These are phyloP conservation scores for Hemerocallis citrina DNA, from an alignment of 106 monocot species.

Conservation along the genomic window DNA sequence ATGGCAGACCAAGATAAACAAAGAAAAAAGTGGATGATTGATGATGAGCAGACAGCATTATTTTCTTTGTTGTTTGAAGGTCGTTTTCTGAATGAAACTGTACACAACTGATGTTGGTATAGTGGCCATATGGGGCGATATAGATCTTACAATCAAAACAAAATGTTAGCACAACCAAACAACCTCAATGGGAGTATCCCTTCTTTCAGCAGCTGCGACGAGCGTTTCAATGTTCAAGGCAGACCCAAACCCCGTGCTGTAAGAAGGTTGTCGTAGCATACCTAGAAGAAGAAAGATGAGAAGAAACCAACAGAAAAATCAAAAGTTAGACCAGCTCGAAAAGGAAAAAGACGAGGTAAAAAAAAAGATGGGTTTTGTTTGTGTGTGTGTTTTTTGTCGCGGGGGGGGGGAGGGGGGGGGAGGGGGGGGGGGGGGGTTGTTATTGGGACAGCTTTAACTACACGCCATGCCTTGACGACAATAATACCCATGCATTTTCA, in stretches of 20 bases:
- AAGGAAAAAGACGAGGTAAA: neutral
- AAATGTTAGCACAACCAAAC: neutral
- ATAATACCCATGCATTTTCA: neutral
- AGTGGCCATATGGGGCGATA: too few relatives aligned
- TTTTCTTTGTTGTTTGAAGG: neutral
- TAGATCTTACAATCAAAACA: too few relatives aligned
- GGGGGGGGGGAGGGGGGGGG: too few relatives aligned
- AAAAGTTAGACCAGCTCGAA: neutral
- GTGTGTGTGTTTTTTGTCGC: too few relatives aligned
- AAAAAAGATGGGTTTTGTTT: neutral
- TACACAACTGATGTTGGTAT: too few relatives aligned
- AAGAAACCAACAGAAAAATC: neutral
- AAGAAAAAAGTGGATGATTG: neutral
- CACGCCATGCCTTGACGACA: neutral
- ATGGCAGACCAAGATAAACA: neutral
- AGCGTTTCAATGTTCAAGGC: constrained; percentile 95
- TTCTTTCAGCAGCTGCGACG: constrained; percentile 91
- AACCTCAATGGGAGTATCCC: constrained; percentile 87
- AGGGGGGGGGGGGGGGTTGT: too few relatives aligned
- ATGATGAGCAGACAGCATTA: neutral
- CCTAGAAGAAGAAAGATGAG: constrained; percentile 25
- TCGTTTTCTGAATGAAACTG: too few relatives aligned
- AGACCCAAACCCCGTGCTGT: constrained; percentile 81
- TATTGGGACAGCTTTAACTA: neutral
- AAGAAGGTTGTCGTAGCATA: constrained; percentile 66